These are phyloP conservation scores for Elongisporangium undulatum DNA, from an alignment of 352 stramenopile species.

Conservation along the genomic window DNA sequence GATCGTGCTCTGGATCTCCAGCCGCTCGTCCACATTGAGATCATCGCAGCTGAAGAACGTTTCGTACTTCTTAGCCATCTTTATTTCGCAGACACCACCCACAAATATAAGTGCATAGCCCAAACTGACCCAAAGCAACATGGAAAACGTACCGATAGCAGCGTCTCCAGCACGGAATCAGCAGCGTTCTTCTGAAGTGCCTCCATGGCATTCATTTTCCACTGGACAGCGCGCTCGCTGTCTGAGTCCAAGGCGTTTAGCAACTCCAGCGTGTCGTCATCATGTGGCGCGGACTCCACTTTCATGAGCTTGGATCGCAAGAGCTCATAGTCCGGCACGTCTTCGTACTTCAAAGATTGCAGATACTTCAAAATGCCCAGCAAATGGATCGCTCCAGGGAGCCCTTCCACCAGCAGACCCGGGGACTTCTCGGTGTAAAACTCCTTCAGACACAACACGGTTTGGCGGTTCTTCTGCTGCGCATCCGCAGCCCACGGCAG, in stretches of 20 bases:
- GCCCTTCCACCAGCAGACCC: constrained; percentile 62
- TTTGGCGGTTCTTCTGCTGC: constrained; percentile 81
- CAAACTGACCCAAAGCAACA: neutral
- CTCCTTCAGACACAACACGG: constrained; percentile 77
- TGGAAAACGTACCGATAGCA: constrained; percentile 31
- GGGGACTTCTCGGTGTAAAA: constrained; percentile 78
- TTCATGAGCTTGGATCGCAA: constrained; percentile 32
- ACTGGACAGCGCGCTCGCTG: constrained; percentile 51
- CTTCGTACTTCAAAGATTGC: constrained; percentile 65
- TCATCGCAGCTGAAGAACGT: constrained; percentile 68
- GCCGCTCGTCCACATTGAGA: constrained; percentile 37
- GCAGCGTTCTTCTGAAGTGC: constrained; percentile 31
- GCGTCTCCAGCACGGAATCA: constrained; percentile 29
- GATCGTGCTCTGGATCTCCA: constrained; percentile 61
- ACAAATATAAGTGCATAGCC: neutral
- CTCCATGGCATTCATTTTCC: constrained; percentile 45
- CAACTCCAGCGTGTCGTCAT: constrained; percentile 6
- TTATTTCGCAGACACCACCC: constrained; percentile 5
- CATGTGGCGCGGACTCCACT: constrained; percentile 19
- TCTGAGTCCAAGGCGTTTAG: constrained; percentile 23
- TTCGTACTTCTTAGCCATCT: constrained; percentile 71
- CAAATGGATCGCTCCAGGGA: constrained; percentile 61
- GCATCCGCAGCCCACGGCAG: constrained; percentile 78
- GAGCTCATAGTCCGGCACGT: constrained; percentile 64
- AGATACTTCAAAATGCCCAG: constrained; percentile 79